These are phyloP conservation scores for Hypseocharis bilobata DNA, from an alignment of 441 rosid genomes.

Conservation along the genomic window DNA sequence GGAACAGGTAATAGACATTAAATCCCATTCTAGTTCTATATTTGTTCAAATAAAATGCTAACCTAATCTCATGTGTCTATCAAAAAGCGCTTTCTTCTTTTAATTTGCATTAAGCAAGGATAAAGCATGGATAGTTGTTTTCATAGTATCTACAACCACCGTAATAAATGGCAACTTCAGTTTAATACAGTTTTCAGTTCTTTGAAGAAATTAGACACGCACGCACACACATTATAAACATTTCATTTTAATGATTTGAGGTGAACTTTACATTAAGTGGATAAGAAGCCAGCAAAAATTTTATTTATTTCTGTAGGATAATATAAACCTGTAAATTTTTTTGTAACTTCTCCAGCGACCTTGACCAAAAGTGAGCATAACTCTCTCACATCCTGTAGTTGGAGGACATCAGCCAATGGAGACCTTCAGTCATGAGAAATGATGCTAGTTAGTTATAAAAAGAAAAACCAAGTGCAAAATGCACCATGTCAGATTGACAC, in stretches of 20 bases:
- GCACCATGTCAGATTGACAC: background rate
- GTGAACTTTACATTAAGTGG: background rate
- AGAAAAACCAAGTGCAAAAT: background rate
- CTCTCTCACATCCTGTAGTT: constrained; percentile 42
- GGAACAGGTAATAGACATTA: no score
- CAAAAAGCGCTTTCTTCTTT: no score
- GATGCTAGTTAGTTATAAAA: constrained; percentile 19
- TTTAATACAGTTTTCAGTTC: no score
- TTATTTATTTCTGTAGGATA: background rate
- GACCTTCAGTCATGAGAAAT: constrained; percentile 39
- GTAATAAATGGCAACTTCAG: no score
- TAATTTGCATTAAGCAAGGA: no score
- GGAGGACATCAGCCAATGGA: constrained; percentile 48
- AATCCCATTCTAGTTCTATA: no score
- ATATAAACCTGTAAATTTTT: constrained; percentile 38
- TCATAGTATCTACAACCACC: no score
- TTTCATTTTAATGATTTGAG: background rate
- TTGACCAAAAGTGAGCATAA: constrained; percentile 50
- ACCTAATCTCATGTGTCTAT: no score
- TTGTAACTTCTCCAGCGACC: constrained; percentile 34
- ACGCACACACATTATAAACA: background rate
- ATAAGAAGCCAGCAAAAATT: constrained; percentile 3
- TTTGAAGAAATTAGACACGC: no score
- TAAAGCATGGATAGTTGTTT: no score
- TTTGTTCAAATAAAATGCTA: no score